Percentiles rank a stretch among this genome's conserved stretches.
Conservation (phyloP, 2,329 filamentous ascomycete genomes). For the Ophiocordyceps camponoti-leonardi region DNA sequence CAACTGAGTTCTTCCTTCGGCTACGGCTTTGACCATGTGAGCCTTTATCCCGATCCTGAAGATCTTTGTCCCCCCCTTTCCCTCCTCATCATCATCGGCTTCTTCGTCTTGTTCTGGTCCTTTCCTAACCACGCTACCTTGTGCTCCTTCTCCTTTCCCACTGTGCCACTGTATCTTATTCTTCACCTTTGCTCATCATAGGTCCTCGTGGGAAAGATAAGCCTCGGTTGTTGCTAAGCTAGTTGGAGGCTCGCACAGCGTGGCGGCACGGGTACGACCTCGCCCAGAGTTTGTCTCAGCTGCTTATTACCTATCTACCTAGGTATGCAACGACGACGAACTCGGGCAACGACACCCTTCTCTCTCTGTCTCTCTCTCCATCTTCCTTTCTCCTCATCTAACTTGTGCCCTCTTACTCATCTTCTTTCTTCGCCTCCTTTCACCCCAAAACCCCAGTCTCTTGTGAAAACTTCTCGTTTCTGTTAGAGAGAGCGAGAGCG, state of each 20-base stretch:
- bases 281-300: constrained; percentile 1
- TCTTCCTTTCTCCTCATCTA: too few relatives aligned
- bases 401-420: too few relatives aligned
- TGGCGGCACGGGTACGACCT: background rate
- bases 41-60: background rate
- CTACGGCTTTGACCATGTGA: background rate
- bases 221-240: too few relatives aligned
- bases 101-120: background rate
- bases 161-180: too few relatives aligned
- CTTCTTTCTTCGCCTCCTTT: background rate
- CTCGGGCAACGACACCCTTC: background rate
- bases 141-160: background rate
- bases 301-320: background rate
- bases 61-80: too few relatives aligned
- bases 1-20: background rate
- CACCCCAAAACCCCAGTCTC: background rate
- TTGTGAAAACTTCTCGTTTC: too few relatives aligned
- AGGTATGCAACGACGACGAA: too few relatives aligned
- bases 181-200: too few relatives aligned
- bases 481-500: too few relatives aligned
- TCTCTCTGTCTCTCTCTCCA: background rate
- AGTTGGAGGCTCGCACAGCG: background rate
- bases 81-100: background rate
- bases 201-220: too few relatives aligned
- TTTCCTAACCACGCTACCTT: background rate